These are phyloP conservation scores for Phytopythium kandeliae DNA, from an alignment of 352 stramenopile genomes.

Conservation along the genomic window DNA sequence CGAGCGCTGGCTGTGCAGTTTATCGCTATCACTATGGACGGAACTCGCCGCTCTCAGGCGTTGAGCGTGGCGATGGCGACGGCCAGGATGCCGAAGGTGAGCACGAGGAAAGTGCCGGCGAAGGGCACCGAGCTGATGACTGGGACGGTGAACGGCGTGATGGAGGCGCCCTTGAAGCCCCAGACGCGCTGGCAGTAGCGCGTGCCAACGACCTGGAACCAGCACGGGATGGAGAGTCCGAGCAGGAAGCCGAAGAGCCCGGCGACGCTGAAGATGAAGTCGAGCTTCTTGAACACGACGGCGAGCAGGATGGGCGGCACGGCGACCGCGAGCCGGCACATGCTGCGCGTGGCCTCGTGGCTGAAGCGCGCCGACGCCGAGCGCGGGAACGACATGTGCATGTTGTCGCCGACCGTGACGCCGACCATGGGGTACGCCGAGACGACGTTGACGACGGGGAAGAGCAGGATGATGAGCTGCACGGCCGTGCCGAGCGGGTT, in stretches of 20 bases:
- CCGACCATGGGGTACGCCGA: constrained; percentile 84
- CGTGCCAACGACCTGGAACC: constrained; percentile 80
- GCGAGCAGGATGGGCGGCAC: constrained; percentile 68
- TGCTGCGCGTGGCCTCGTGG: constrained; percentile 31
- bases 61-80: constrained; percentile 65
- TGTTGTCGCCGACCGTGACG: constrained; percentile 81
- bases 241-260: constrained; percentile 78
- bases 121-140: constrained; percentile 64
- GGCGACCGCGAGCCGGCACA: constrained; percentile 61
- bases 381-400: constrained; percentile 76
- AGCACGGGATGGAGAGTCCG: constrained; percentile 73
- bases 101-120: constrained; percentile 42
- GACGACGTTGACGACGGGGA: constrained; percentile 79
- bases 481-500: constrained; percentile 53
- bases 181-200: constrained; percentile 73
- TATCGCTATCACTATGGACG: no score
- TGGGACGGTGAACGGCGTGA: constrained; percentile 67
- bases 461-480: constrained; percentile 78
- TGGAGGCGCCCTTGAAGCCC: constrained; percentile 53
- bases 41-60: constrained; percentile 11
- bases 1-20: no score
- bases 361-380: constrained; percentile 48
- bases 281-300: constrained; percentile 82
- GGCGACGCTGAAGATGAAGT: constrained; percentile 78
- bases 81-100: constrained; percentile 67